Base-by-base conservation (phyloP, 495 filamentous ascomycete genomes). In the Pyronema domesticum region DNA sequence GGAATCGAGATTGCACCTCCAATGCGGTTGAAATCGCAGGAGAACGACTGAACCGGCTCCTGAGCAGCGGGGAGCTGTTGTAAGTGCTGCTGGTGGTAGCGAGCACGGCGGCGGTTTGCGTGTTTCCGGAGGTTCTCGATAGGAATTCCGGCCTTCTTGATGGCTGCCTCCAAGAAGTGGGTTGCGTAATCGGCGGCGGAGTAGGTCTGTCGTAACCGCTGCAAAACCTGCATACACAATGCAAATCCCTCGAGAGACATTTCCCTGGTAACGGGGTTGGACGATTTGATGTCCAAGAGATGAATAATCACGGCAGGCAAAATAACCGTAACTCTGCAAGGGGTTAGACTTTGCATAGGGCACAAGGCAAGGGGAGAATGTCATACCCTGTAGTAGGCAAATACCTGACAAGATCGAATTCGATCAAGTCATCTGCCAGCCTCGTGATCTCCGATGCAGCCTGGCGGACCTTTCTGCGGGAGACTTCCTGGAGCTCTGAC, bases 301-400 rank as follows among this genome's bases (percentile, higher is more conserved):
- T 94, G 86, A 53, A 93, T 89, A 57, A 94, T 93, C 66, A 93
- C 85, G 10, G 87, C 86, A 2, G 87, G 87, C 4, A 94, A 77
- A 9, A 94, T 77, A 8, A 93, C 86, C 0, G 87, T 94, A 17
- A 94, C 85, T 40, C 62, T 64, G 19, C 14, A 46, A 40, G 23
- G 7, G 15, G 40, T 64, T 45, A 64, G 57, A 23, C 45, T 9
- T 10, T 8, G 36, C n/a, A 1, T 19, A 30, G 15, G 34, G 15
- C n/a, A 40, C 14, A 7, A 53, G 9, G 11, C 11, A 8, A n/a
- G 11, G 50, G 30, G 30, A 51, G 36, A 34, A 18, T 17, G 17
- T 45, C 57, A 23, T 51, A 64, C 62, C 86, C 86, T 0, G 85
- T 86, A 0, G 87, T 91, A 8, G 87, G 86, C 14, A 94, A 79